Evolutionary conservation across 1,284 basidiomycete genomes (phyloP), one percentile per base, ranked within the genome.

Genomic region (Ustilago curta): DNA sequence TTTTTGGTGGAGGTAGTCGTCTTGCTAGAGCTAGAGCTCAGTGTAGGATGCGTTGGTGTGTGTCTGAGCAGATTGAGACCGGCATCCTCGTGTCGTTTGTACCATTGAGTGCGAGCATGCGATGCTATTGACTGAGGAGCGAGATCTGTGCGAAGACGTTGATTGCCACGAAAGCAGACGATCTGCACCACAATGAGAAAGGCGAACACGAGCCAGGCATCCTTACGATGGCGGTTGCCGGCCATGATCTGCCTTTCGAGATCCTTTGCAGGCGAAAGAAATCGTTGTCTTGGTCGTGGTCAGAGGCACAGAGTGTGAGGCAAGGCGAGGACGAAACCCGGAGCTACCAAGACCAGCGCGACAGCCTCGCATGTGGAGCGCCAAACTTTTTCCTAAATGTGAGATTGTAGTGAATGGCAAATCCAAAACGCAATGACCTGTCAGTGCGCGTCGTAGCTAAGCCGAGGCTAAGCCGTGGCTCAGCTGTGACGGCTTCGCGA

Each of bases 171-270:
- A 21, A 68, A 61, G 61, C 73, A 76, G 48, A 71, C 58, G 55
- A 76, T 68, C 73, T 76, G 73, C 31, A 76, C 61, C 32, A 71
- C 73, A 53, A 76, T 63, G 45, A 76, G 56, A 50, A 76, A 61
- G 49, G 73, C 69, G 35, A 76, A 76, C 37, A 76, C 62, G 59
- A 71, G 21, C 73, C 73, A 76, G 40, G 69, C 73, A 66, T 76
- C 69, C 58, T 59, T 64, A 48, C 65, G 61, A 57, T 70, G 58
- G 61, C 58, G 68, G 60, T 64, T 54, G 50, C 68, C 61, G 35
- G 60, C 61, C 68, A 70, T 70, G 29, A 37, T 54, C 52, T 61
- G 61, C 49, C 53, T 53, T 19, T 27, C 25, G 14, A 47, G 6
- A 27, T 37, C 35, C 35, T 37, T 16, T 9, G 8, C 5, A 25